Conservation (phyloP, 1,139 yeast species). For the Hyphopichia fennica region DNA sequence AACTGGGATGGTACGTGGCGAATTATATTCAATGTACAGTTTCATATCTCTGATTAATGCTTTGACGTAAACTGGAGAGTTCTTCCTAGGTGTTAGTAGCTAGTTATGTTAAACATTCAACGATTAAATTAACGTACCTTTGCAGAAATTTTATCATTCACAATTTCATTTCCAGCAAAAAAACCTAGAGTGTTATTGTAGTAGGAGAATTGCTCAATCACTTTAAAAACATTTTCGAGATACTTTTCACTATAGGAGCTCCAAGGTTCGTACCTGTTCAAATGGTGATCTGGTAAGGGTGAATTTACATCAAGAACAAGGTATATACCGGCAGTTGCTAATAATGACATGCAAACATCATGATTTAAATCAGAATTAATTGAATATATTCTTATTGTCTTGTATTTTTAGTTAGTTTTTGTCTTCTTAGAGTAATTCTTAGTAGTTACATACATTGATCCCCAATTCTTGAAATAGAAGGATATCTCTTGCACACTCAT, state of each 20-base stretch:
- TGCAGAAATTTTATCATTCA: slow-evolving; percentile 81
- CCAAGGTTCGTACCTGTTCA: slow-evolving; percentile 90
- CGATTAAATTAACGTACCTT: slow-evolving; percentile 21
- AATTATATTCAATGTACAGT: slow-evolving; percentile 56
- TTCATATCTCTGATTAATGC: slow-evolving; percentile 82
- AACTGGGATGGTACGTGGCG: slow-evolving; percentile 74
- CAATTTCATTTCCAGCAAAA: slow-evolving; percentile 92
- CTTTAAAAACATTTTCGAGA: slow-evolving; percentile 72
- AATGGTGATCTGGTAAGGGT: slow-evolving; percentile 72
- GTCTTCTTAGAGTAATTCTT: neutral
- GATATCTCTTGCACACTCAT: slow-evolving; percentile 72
- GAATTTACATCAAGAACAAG: slow-evolving; percentile 89
- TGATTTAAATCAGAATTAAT: slow-evolving; percentile 82
- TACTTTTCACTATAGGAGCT: slow-evolving; percentile 69
- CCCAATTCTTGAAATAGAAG: slow-evolving; percentile 73
- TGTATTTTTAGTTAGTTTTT: slow-evolving; percentile 22
- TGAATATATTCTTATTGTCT: slow-evolving; percentile 83
- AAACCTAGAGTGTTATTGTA: slow-evolving; percentile 90
- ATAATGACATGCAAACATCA: slow-evolving; percentile 85
- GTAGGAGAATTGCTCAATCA: slow-evolving; percentile 77
- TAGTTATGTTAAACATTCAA: neutral
- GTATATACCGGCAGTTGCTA: slow-evolving; percentile 91
- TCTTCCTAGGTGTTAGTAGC: slow-evolving; percentile 15
- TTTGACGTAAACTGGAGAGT: slow-evolving; percentile 70
- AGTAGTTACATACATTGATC: slow-evolving; percentile 53